These are phyloP conservation scores for Eucalyptus shirleyi DNA, from an alignment of 345 rosid species.

Conservation along the genomic window DNA sequence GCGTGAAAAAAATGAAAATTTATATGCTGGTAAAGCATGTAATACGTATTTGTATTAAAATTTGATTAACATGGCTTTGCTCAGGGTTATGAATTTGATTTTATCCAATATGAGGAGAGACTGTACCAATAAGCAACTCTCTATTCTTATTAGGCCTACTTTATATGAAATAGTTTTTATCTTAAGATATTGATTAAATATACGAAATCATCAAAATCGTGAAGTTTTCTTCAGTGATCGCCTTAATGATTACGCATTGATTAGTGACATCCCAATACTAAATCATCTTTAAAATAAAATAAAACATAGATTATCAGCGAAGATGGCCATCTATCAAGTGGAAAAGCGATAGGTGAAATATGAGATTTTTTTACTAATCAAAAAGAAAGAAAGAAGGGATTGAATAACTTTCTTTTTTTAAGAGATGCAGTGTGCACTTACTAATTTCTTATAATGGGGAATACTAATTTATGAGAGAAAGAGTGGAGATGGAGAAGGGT, in stretches of 20 bases:
- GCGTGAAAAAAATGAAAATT: too few species aligned
- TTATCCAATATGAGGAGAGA: background rate
- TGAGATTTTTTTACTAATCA: background rate
- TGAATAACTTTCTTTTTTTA: background rate
- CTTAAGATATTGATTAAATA: too few species aligned
- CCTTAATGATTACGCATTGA: background rate
- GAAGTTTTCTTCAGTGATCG: background rate
- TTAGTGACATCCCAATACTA: background rate
- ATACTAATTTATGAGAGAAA: background rate
- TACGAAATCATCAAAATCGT: background rate
- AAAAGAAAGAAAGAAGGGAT: background rate
- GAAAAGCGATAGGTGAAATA: background rate
- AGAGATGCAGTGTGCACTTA: background rate
- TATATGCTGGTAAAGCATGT: background rate
- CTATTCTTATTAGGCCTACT: background rate
- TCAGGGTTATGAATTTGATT: background rate
- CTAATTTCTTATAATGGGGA: background rate
- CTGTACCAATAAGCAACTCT: background rate
- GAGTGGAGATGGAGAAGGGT: background rate
- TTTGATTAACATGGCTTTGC: background rate
- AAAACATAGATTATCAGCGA: background rate
- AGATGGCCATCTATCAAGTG: background rate
- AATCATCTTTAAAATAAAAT: background rate
- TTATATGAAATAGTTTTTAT: too few species aligned
- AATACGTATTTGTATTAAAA: background rate